These are phyloP conservation scores for Didymella lethalis DNA, from an alignment of 2,329 filamentous ascomycete species.

Conservation along the genomic window DNA sequence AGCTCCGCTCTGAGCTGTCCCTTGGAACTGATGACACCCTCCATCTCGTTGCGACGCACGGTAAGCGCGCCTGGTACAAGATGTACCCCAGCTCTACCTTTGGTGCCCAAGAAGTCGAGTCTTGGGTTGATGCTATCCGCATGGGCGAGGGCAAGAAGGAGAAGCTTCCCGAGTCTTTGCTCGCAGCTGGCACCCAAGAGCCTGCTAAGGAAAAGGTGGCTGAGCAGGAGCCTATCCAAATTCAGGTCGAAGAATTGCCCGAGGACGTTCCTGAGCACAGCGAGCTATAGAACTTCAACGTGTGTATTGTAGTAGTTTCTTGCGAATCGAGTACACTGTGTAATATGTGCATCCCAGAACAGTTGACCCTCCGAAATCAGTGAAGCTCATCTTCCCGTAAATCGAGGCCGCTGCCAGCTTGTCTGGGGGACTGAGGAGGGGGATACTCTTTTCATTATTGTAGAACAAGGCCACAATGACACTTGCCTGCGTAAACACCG, in stretches of 20 bases:
- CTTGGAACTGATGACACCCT: slow-evolving; percentile 64
- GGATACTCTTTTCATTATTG: neutral
- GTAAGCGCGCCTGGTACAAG: slow-evolving; percentile 85
- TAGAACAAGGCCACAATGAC: neutral
- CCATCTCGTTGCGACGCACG: slow-evolving; percentile 83
- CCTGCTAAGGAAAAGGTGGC: slow-evolving; percentile 32
- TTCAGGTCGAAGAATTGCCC: slow-evolving; percentile 44
- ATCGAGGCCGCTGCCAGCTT: neutral
- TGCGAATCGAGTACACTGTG: neutral
- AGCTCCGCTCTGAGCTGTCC: slow-evolving; percentile 68
- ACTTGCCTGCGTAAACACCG: slow-evolving; percentile 1
- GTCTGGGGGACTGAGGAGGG: neutral
- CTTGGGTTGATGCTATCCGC: slow-evolving; percentile 90
- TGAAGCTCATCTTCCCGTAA: neutral
- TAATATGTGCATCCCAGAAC: neutral
- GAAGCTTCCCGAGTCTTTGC: slow-evolving; percentile 65
- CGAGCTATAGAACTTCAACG: slow-evolving; percentile 31
- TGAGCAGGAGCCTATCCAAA: slow-evolving; percentile 43
- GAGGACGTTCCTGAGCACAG: slow-evolving; percentile 31
- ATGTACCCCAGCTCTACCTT: slow-evolving; percentile 69
- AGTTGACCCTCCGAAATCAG: neutral
- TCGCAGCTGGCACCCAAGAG: slow-evolving; percentile 40
- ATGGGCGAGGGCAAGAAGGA: slow-evolving; percentile 86
- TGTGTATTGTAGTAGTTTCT: slow-evolving; percentile 6
- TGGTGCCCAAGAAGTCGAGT: slow-evolving; percentile 71